Conservation (phyloP, 768 basidiomycete genomes). For the Xerocomellus amylosporus region DNA sequence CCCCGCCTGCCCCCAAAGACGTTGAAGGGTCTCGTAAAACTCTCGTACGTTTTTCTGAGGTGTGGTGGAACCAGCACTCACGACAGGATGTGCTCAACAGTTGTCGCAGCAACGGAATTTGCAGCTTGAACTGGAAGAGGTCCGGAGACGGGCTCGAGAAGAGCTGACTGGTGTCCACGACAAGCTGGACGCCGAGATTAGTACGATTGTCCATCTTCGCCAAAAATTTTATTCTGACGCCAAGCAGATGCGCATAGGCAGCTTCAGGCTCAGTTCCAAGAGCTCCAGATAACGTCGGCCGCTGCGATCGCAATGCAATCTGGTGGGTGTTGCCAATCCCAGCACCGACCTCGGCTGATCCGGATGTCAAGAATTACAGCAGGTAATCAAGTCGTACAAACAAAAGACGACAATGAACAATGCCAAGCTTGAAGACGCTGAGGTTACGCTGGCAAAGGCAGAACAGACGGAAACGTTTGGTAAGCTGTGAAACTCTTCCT, state of each 20-base stretch:
- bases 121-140: constrained; percentile 63
- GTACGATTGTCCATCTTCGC: constrained; percentile 36
- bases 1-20: constrained; percentile 44
- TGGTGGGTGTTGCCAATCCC: constrained; percentile 36
- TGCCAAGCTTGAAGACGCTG: constrained; percentile 61
- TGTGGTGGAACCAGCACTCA: background rate
- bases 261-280: constrained; percentile 57
- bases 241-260: constrained; percentile 55
- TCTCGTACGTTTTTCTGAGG: constrained; percentile 42
- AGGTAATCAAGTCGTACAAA: constrained; percentile 63
- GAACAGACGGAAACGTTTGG: constrained; percentile 63
- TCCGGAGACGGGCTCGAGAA: constrained; percentile 62
- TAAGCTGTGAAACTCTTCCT: constrained; percentile 28
- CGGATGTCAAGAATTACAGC: constrained; percentile 50
- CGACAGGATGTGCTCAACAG: constrained; percentile 33
- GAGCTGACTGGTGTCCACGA: constrained; percentile 54
- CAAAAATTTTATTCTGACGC: background rate
- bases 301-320: constrained; percentile 58
- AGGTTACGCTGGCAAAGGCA: constrained; percentile 64
- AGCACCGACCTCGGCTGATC: background rate
- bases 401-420: constrained; percentile 58
- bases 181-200: constrained; percentile 51
- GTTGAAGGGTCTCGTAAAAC: constrained; percentile 71
- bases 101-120: constrained; percentile 62
- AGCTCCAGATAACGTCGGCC: constrained; percentile 57